These are phyloP conservation scores for Dothistroma septosporum DNA, from an alignment of 2,329 filamentous ascomycete species.

Conservation along the genomic window DNA sequence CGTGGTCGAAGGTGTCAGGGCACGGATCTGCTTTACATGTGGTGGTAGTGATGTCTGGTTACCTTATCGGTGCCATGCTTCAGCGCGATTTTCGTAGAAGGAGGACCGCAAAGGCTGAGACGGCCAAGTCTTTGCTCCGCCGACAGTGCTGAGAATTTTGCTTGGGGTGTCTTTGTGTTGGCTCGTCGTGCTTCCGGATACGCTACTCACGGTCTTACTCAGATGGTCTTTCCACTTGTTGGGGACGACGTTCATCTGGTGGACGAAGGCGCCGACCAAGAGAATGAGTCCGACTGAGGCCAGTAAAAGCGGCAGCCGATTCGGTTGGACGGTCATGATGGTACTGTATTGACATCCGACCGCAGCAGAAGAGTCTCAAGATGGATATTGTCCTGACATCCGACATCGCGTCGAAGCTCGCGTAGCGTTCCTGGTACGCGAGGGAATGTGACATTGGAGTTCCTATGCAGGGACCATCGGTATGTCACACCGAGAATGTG, in stretches of 20 bases:
- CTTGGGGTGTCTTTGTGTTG: neutral
- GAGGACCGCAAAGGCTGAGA: constrained; percentile 4
- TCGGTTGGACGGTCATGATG: constrained; percentile 12
- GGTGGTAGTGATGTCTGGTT: constrained; percentile 38
- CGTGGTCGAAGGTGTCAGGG: neutral
- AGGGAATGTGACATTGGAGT: neutral
- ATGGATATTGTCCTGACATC: neutral
- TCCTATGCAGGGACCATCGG: neutral
- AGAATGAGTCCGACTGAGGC: constrained; percentile 13
- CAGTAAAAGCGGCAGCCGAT: constrained; percentile 15
- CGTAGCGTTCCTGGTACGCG: constrained; percentile 1
- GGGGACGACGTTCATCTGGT: constrained; percentile 11
- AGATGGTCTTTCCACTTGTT: neutral
- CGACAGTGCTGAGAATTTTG: neutral
- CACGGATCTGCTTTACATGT: constrained; percentile 28
- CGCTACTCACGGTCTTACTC: neutral
- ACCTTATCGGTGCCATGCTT: constrained; percentile 42
- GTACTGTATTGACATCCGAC: neutral
- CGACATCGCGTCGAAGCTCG: neutral
- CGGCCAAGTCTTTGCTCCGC: neutral
- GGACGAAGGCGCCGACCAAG: constrained; percentile 13
- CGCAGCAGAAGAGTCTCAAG: neutral
- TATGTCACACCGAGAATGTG: constrained; percentile 4
- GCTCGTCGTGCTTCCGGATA: neutral
- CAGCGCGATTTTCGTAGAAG: constrained; percentile 36